Base-by-base conservation (phyloP, 2,329 filamentous ascomycete species). In the Pseudodiploospora longispora region DNA sequence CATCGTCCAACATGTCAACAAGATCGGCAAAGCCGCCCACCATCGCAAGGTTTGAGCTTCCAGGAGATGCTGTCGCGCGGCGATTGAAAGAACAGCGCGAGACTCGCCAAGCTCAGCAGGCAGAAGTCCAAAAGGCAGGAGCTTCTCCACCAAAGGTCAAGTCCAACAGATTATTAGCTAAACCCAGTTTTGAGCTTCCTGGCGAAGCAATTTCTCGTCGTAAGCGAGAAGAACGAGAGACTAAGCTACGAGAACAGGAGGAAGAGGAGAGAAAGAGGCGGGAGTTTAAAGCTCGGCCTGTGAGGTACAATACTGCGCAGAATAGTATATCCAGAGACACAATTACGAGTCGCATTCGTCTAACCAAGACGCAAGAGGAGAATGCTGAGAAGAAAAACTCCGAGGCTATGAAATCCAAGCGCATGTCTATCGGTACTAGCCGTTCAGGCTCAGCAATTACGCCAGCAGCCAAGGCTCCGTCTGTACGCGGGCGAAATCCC, bases 211-310 rank as follows among this genome's bases (percentile, higher is more conserved):
- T 82, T 40, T 76, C 73, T 3, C 65, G 71, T 2, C 64, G 69
- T 29, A 76, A 80, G 63, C 66, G 72, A 50, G 70, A 82, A 61
- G 67, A 78, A 55, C 68, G 71, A 43, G 72, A 80, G 53, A 67
- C 75, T 46, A 73, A 70, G 50, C 61, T 82, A 36, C 72, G 66
- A 49, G 70, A 69, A 4, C 70, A 81, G 53, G 77, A 79, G 52
- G 78, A 82, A 51, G 78, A 81, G 51, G 75, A 79, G 48, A 72
- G 67, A 27, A 76, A 70, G 59, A 71, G 72, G 44, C 75, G 79
- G 44, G 76, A 82, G 54, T 83, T 83, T 66, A 83, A 81, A 58
- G 80, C 79, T 5, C 71, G 71, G 32, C 79, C 80, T 12, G 57
- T 78, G 33, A 72, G 72, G 36, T 62, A 66, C 42, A 72, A 66